phyloP scores from a whole-genome alignment of 306 rosid species.

The Casuarina glauca region DNA sequence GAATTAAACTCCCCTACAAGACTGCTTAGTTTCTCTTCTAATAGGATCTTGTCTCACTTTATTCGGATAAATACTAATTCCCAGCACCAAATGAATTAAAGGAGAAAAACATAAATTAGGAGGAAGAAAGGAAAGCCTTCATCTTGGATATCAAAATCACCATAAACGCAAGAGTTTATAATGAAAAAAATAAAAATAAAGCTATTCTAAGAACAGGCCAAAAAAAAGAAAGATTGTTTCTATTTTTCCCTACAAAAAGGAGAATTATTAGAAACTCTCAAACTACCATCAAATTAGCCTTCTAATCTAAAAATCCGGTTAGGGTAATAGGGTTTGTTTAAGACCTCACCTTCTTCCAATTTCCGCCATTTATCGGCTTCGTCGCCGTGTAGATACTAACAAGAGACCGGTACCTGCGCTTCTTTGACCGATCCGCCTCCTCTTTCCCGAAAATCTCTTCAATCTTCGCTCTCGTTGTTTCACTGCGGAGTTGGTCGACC shows the following conservation, averaged over 20 bases:
- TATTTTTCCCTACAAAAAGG: not conserved
- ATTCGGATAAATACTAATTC: not conserved
- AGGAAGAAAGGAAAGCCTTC: not conserved
- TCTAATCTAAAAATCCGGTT: not conserved
- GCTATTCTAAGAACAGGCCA: not conserved
- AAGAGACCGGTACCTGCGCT: conserved; percentile 50
- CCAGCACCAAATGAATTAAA: not conserved
- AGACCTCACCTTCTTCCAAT: conserved; percentile 13
- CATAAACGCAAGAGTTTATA: not conserved
- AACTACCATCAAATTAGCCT: not conserved
- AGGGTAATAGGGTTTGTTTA: not conserved
- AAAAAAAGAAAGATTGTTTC: not conserved
- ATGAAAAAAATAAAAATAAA: not conserved
- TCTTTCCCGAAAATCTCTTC: conserved; percentile 57
- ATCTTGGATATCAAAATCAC: not conserved
- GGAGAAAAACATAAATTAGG: not conserved
- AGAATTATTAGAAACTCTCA: not conserved
- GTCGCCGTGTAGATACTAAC: conserved; percentile 45
- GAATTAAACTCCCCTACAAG: not conserved
- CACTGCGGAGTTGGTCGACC: conserved; percentile 20
- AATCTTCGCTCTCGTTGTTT: conserved; percentile 28
- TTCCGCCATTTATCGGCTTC: conserved; percentile 14
- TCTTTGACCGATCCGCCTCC: conserved; percentile 30
- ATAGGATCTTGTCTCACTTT: not conserved
- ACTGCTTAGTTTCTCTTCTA: not conserved